Evolutionary conservation across 768 basidiomycete species (phyloP), one percentile per base, ranked within the genome.

Genomic region (Suillus subalutaceus): DNA sequence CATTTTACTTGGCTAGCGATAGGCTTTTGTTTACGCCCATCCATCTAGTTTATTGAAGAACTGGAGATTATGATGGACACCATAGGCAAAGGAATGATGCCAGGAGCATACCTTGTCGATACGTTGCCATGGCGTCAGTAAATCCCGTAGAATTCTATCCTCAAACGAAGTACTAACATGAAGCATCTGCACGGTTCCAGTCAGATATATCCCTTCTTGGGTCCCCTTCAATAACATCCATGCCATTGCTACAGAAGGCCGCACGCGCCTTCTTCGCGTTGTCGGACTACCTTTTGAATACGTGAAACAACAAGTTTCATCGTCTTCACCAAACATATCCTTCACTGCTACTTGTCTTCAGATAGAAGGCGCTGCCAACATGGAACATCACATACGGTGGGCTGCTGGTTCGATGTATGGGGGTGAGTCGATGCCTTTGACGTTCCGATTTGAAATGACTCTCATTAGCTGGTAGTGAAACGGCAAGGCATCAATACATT

Each of bases 201-300:
- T 74, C 48, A 72, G 67, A 55, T 37, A 68, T 61, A 43, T 74
- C 16, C 73, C 73, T 7, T 40, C 46, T 5, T 66, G 71, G 64
- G 52, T 72, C 12, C 73, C 73, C 10, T 71, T 69, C 46, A 62
- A 65, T 16, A 23, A 40, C 12, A 65, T 65, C 6, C 63, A 65
- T 20, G 8, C 16, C 18, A 53, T 37, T 40, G 65, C 41, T 18
- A 50, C 10, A 5, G 35, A 48, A 23, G 65, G 65, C 38, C 65
- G 44, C 15, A 23, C 9, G 13, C 60, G 44, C 43, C 30, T 65
- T n/a, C 35, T 41, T 12, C 43, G 20, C 12, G 32, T 50, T 35
- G 38, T 65, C 2, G 59, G 46, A 37, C 48, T 15, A 20, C 65
- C 65, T 35, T 64, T 63, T n/a, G 63, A 65, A 48, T 38, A 63